Evolutionary conservation across 2,329 filamentous ascomycete genomes (phyloP).

Genomic region (Thielaviopsis euricoi): DNA sequence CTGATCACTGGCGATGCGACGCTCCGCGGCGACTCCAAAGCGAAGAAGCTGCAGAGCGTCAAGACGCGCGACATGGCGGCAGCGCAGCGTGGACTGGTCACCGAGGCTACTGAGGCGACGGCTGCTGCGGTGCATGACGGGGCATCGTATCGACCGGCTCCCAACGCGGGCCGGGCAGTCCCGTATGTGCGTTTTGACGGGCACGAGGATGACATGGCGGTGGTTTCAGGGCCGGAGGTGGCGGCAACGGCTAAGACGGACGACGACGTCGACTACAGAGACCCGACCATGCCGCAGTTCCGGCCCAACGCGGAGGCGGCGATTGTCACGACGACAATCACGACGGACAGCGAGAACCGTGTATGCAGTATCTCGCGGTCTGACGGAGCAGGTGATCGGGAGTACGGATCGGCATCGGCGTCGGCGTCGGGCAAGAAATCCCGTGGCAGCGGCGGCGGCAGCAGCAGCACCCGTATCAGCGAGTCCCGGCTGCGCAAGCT

Average conservation of each 20-base stretch:
- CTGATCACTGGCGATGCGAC: slow-evolving; percentile 24
- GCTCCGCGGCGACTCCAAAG: slow-evolving; percentile 2
- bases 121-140: background rate
- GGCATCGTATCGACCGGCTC: background rate
- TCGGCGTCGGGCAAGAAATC: background rate
- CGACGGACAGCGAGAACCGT: background rate
- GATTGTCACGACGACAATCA: background rate
- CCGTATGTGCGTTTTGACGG: background rate
- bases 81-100: background rate
- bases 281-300: slow-evolving; percentile 54
- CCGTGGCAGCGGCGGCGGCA: background rate
- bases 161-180: background rate
- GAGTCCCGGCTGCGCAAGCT: slow-evolving; percentile 26
- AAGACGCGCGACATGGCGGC: background rate
- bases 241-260: background rate
- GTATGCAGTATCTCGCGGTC: slow-evolving; percentile 12
- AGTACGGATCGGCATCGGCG: background rate
- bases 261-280: slow-evolving; percentile 22
- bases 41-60: background rate
- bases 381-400: background rate
- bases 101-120: no score
- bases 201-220: background rate
- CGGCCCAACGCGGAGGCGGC: slow-evolving; percentile 33
- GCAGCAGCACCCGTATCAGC: background rate
- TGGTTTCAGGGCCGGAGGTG: background rate